Conservation (phyloP, 1,284 basidiomycete species). For the Agaricales sp. region DNA sequence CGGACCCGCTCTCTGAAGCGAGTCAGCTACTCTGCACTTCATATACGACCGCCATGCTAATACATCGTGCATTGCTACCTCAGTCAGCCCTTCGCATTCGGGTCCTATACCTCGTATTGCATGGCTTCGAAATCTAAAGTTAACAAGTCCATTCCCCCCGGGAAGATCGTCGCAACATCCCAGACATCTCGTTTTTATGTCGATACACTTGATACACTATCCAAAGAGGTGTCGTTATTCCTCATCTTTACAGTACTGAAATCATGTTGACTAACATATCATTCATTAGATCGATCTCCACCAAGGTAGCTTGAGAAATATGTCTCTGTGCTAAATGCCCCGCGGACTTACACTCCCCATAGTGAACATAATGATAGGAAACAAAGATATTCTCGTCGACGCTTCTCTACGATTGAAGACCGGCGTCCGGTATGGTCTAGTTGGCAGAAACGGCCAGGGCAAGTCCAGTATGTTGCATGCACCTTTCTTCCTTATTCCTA, state of each 20-base stretch:
- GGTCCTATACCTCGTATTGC: not conserved
- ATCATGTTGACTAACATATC: not conserved
- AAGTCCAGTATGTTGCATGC: constrained; percentile 30
- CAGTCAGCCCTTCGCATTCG: not conserved
- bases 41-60: too few species aligned
- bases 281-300: constrained; percentile 2
- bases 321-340: constrained; percentile 15
- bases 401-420: constrained; percentile 41
- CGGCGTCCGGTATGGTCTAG: constrained; percentile 39
- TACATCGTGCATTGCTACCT: not conserved
- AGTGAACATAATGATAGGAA: constrained; percentile 35
- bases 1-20: not conserved
- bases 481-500: constrained; percentile 1
- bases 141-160: not conserved
- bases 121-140: not conserved
- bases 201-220: not conserved
- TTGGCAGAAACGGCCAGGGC: constrained; percentile 50
- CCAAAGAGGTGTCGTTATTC: constrained; percentile 1
- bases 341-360: too few species aligned
- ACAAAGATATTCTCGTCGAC: constrained; percentile 39
- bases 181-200: constrained; percentile 2
- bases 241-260: not conserved
- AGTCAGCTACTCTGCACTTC: too few species aligned
- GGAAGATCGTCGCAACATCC: not conserved
- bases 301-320: not conserved